Evolutionary conservation across 1,284 basidiomycete genomes (phyloP).

Genomic region (Polyporus tsugae): DNA sequence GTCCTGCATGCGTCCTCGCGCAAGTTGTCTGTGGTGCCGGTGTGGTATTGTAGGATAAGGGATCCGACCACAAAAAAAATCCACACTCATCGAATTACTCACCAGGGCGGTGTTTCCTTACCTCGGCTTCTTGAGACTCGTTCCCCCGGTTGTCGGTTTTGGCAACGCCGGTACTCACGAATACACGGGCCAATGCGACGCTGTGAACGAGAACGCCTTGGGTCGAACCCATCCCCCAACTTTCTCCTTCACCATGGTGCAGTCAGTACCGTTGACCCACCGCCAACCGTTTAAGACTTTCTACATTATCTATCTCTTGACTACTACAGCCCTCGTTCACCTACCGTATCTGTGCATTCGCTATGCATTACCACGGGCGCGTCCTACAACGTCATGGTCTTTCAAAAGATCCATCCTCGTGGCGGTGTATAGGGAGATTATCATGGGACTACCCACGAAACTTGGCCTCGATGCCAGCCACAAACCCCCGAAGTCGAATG

Average conservation of each 20-base stretch:
- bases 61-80: background rate
- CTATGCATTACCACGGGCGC: slow-evolving; percentile 20
- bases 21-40: background rate
- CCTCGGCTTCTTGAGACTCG: background rate
- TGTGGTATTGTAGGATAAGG: background rate
- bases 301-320: slow-evolving; percentile 22
- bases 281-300: slow-evolving; percentile 29
- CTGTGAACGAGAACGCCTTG: background rate
- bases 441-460: slow-evolving; percentile 9
- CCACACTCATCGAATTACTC: background rate
- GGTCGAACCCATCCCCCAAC: background rate
- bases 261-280: slow-evolving; percentile 2
- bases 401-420: slow-evolving; percentile 23
- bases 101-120: background rate
- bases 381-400: slow-evolving; percentile 28
- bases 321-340: slow-evolving; percentile 25
- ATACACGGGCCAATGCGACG: background rate
- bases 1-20: background rate
- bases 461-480: slow-evolving; percentile 14
- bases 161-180: background rate
- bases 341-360: slow-evolving; percentile 30
- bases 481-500: slow-evolving; percentile 24
- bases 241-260: background rate
- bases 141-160: background rate
- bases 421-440: slow-evolving; percentile 15